Evolutionary conservation across 495 filamentous ascomycete genomes (phyloP), one percentile per base, ranked within the genome.

Genomic region (Penicillium paradoxum): DNA sequence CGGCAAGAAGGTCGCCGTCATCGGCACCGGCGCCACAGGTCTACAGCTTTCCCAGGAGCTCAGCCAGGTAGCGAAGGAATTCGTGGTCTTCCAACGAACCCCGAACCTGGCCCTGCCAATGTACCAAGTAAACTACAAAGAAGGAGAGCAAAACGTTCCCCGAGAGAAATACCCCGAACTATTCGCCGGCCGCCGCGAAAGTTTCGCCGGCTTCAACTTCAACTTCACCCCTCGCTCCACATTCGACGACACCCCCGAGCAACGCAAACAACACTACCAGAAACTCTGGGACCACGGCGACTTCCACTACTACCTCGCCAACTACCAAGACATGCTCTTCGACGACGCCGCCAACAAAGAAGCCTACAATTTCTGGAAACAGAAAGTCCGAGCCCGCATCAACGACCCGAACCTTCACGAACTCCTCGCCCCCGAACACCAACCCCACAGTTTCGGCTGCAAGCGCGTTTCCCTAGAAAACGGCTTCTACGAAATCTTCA

Each of bases 41-140:
- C 56, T 69, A n/a, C 82, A 86, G 54, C 68, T 85, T 13, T 68
- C 84, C 1, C 78, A 82, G 0, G 71, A 74, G 27, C 73, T 87
- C 15, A 77, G 79, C 2, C 78, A 82, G 0, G 71, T 48, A 14
- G 63, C 60, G 0, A 68, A 70, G 3, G 54, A 60, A 5, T 60
- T 71, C 4, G 53, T 67, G 6, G 59, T 60, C 14, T 74, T 66
- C 46, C 60, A 69, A 15, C 57, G 65, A 5, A 56, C 37, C 6
- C 51, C 59, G 18, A 60, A 21, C 59, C 73, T 3, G 68, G 64
- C 19, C 76, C 73, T 15, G 65, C 65, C 1, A 59, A 69, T 38
- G 71, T 68, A 15, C 7, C 76, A 82, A 37, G 34, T 37, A 6
- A 37, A 37, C 34, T 37, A 37, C n/a, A 37, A 15, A 6, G 34